Percentiles rank a stretch among this genome's conserved stretches.
Conservation (phyloP, 192 early-diverging fungal genomes). For the Spinellus fusiger region DNA sequence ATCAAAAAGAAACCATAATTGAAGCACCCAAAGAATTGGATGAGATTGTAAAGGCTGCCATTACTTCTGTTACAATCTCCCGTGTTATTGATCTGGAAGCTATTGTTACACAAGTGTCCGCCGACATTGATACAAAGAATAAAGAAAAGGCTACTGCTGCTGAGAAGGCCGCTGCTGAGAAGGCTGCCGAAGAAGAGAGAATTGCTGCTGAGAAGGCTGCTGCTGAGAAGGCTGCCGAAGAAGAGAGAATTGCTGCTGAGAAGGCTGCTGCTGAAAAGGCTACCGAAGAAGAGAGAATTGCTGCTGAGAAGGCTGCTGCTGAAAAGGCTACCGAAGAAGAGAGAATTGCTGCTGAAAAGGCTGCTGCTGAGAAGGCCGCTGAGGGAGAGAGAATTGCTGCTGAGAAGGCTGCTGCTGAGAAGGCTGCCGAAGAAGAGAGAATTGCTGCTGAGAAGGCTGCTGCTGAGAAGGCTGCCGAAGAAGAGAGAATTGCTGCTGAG, state of each 20-base stretch:
- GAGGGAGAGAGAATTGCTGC: too few species aligned
- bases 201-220: neutral
- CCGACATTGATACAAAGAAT: neutral
- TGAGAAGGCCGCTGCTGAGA: neutral
- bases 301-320: neutral
- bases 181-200: constrained; percentile 1
- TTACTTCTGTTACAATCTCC: constrained; percentile 4
- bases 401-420: too few species aligned
- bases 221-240: neutral
- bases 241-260: neutral
- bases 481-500: too few species aligned
- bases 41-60: constrained; percentile 4
- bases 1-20: neutral
- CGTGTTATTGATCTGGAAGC: constrained; percentile 5
- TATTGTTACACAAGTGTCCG: neutral
- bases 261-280: neutral
- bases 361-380: too few species aligned
- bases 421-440: too few species aligned
- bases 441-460: too few species aligned
- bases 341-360: too few species aligned
- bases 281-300: neutral
- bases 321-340: neutral
- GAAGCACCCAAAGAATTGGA: neutral
- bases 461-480: too few species aligned
- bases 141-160: neutral